A percentile compares a stretch with the other conserved stretches of the same genome.
These are phyloP conservation scores for Rhododendron mucronatum DNA, from an alignment of 148 eudicot species.

Conservation along the genomic window DNA sequence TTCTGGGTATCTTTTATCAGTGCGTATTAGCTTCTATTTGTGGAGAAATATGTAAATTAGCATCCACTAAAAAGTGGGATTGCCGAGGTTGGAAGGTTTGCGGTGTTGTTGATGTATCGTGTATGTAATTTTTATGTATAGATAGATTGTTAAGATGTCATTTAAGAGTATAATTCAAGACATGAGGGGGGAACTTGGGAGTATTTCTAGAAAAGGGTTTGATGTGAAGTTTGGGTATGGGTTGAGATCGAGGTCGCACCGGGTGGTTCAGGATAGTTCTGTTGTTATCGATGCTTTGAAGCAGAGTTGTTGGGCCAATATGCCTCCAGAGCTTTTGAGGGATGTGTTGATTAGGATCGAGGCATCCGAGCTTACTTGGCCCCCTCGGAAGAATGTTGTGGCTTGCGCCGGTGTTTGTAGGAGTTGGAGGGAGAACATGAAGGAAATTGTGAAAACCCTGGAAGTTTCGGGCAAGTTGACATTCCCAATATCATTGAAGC, in stretches of 20 bases:
- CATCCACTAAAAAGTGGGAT: background rate
- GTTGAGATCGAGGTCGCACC: slow-evolving; percentile 67
- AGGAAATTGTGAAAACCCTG: slow-evolving; percentile 66
- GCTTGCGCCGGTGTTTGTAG: slow-evolving; percentile 88
- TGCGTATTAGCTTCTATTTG: background rate
- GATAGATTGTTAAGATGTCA: slow-evolving; percentile 39
- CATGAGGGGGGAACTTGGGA: slow-evolving; percentile 76
- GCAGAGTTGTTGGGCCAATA: slow-evolving; percentile 92
- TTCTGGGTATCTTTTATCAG: background rate
- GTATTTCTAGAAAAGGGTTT: slow-evolving; percentile 76
- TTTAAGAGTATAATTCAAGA: slow-evolving; percentile 68
- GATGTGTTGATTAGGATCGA: slow-evolving; percentile 85
- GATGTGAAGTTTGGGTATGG: slow-evolving; percentile 54
- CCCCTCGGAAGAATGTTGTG: slow-evolving; percentile 60
- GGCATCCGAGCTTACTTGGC: slow-evolving; percentile 72
- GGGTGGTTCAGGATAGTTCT: slow-evolving; percentile 62
- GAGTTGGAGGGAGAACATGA: slow-evolving; percentile 83
- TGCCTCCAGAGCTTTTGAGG: slow-evolving; percentile 86
- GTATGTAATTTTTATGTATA: background rate
- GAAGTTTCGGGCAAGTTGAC: slow-evolving; percentile 67
- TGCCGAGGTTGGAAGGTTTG: background rate
- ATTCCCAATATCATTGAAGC: slow-evolving; percentile 90
- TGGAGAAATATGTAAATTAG: slow-evolving; percentile 1
- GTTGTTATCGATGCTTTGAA: slow-evolving; percentile 55
- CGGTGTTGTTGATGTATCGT: background rate